Evolutionary conservation across 1,284 basidiomycete genomes (phyloP).

Genomic region (Heterobasidion parviporum): DNA sequence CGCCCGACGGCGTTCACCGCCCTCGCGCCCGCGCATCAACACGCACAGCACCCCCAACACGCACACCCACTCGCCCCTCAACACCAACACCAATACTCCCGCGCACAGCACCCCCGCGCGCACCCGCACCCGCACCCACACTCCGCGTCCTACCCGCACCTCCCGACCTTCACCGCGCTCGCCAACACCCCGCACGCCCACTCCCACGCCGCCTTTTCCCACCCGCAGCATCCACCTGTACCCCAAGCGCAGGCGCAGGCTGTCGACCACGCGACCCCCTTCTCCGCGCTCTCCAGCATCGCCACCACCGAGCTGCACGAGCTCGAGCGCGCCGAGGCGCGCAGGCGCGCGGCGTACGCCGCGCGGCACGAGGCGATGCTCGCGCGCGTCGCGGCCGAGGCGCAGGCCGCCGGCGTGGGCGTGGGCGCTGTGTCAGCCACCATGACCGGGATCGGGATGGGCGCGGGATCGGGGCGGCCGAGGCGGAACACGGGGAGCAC

Average conservation of each 20-base stretch:
- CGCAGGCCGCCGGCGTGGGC: slow-evolving; percentile 23
- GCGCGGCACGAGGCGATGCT: slow-evolving; percentile 73
- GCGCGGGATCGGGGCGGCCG: too few relatives aligned
- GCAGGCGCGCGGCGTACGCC: slow-evolving; percentile 80
- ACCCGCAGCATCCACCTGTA: background rate
- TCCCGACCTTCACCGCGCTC: slow-evolving; percentile 7
- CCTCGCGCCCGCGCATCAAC: slow-evolving; percentile 1
- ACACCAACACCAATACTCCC: too few relatives aligned
- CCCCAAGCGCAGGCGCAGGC: background rate
- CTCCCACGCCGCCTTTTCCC: background rate
- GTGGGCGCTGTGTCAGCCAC: background rate
- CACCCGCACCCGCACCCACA: too few relatives aligned
- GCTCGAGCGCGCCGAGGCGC: slow-evolving; percentile 79
- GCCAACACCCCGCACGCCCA: slow-evolving; percentile 6
- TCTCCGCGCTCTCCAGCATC: slow-evolving; percentile 67
- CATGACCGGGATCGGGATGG: background rate
- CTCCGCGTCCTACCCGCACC: background rate
- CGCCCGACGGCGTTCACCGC: slow-evolving; percentile 26
- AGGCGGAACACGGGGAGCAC: too few relatives aligned
- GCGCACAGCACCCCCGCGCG: too few relatives aligned
- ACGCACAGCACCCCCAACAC: too few relatives aligned
- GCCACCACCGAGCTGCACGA: slow-evolving; percentile 83
- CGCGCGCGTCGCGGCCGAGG: slow-evolving; percentile 70
- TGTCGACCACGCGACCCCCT: slow-evolving; percentile 24
- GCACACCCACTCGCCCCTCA: too few relatives aligned